These are phyloP conservation scores for Narthecium ossifragum DNA, from an alignment of 106 monocot genomes.

Conservation along the genomic window DNA sequence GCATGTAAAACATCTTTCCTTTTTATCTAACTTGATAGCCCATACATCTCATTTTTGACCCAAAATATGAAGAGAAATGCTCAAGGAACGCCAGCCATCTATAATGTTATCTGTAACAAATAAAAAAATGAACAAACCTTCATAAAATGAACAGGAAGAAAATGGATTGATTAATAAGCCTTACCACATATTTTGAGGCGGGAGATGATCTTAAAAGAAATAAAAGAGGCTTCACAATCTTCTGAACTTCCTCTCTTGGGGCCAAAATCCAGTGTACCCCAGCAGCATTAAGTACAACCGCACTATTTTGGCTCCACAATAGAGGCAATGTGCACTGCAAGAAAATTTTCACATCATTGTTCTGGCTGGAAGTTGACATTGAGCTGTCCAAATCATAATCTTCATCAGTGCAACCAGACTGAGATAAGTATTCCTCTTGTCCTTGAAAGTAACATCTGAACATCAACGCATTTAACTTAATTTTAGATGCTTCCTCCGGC, in stretches of 20 bases:
- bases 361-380: constrained; percentile 33
- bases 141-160: background rate
- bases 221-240: constrained; percentile 75
- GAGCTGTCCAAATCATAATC: constrained; percentile 1
- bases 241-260: constrained; percentile 45
- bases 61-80: too few species aligned
- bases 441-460: constrained; percentile 66
- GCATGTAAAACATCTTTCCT: too few species aligned
- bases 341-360: constrained; percentile 69
- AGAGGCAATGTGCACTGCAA: constrained; percentile 84
- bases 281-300: constrained; percentile 91
- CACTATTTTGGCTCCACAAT: constrained; percentile 95
- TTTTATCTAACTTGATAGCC: too few species aligned
- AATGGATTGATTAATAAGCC: background rate
- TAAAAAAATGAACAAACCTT: too few species aligned
- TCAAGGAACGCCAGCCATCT: too few species aligned
- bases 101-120: too few species aligned
- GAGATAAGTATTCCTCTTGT: constrained; percentile 30
- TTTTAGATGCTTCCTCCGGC: constrained; percentile 10
- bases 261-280: constrained; percentile 91
- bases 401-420: constrained; percentile 2
- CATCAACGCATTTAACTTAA: constrained; percentile 28
- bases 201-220: constrained; percentile 74
- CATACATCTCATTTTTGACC: too few species aligned
- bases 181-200: constrained; percentile 88